Conservation (phyloP, 2,329 filamentous ascomycete species). For the Aureobasidium subglaciale region DNA sequence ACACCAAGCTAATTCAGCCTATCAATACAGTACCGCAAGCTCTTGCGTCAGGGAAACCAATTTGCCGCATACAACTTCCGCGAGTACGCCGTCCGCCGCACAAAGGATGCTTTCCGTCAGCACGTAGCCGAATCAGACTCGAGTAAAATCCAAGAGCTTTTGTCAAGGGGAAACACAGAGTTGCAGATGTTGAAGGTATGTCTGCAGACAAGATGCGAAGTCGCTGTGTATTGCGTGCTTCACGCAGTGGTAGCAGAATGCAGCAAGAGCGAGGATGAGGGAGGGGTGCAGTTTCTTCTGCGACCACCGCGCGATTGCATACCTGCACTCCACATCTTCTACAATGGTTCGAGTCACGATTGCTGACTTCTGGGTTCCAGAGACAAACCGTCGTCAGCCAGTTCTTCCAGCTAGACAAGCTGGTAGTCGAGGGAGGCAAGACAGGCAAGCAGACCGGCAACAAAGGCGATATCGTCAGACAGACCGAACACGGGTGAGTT, state of each 20-base stretch:
- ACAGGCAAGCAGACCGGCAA: constrained; percentile 65
- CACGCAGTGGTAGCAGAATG: not conserved
- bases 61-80: constrained; percentile 97
- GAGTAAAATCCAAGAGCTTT: constrained; percentile 73
- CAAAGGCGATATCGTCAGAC: constrained; percentile 61
- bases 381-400: constrained; percentile 91
- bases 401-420: constrained; percentile 83
- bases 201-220: constrained; percentile 15
- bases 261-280: not conserved
- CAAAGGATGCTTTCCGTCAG: constrained; percentile 83
- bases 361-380: constrained; percentile 48
- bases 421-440: constrained; percentile 87
- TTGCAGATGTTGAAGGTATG: constrained; percentile 84
- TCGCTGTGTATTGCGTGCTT: not conserved
- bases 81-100: constrained; percentile 88
- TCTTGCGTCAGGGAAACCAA: constrained; percentile 77
- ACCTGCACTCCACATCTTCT: not conserved
- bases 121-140: constrained; percentile 66
- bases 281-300: not conserved
- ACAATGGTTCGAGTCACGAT: not conserved
- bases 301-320: not conserved
- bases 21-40: constrained; percentile 71
- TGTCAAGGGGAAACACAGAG: constrained; percentile 82
- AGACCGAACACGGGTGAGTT: constrained; percentile 71
- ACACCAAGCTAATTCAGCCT: not conserved